phyloP scores from a whole-genome alignment of 257 asterid genomes.

The Solanum appendiculatum region DNA sequence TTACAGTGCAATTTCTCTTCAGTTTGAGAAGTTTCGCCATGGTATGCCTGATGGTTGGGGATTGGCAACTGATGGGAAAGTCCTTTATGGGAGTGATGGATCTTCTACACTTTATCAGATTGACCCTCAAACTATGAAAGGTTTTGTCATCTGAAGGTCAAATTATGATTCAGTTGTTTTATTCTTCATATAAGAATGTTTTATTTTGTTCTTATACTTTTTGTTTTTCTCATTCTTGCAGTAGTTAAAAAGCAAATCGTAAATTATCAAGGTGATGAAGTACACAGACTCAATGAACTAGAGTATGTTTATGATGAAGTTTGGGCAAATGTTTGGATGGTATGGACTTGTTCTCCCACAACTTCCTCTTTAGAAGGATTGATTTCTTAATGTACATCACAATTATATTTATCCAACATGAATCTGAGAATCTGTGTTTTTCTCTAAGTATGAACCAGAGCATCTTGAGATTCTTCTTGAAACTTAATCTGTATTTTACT shows the following conservation, averaged over 20 bases:
- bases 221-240: slow-evolving; percentile 15
- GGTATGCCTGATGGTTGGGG: slow-evolving; percentile 99
- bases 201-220: neutral
- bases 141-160: slow-evolving; percentile 26
- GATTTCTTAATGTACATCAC: neutral
- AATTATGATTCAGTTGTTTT: neutral
- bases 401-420: neutral
- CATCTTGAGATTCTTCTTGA: neutral
- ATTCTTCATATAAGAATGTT: neutral
- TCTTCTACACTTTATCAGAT: slow-evolving; percentile 72
- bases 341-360: slow-evolving; percentile 1
- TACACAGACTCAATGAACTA: slow-evolving; percentile 73
- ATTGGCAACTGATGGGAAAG: slow-evolving; percentile 74
- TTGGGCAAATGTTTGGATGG: slow-evolving; percentile 96
- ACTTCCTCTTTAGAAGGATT: neutral
- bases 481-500: neutral
- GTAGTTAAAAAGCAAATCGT: slow-evolving; percentile 50
- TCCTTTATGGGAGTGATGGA: slow-evolving; percentile 87
- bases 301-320: slow-evolving; percentile 86
- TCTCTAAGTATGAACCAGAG: neutral
- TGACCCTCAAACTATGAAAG: slow-evolving; percentile 62
- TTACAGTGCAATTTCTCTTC: slow-evolving; percentile 10
- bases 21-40: slow-evolving; percentile 52
- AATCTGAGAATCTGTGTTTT: neutral
- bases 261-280: slow-evolving; percentile 68